Evolutionary conservation across 805 yeast genomes (phyloP).

Genomic region (Candida tammaniensis): DNA sequence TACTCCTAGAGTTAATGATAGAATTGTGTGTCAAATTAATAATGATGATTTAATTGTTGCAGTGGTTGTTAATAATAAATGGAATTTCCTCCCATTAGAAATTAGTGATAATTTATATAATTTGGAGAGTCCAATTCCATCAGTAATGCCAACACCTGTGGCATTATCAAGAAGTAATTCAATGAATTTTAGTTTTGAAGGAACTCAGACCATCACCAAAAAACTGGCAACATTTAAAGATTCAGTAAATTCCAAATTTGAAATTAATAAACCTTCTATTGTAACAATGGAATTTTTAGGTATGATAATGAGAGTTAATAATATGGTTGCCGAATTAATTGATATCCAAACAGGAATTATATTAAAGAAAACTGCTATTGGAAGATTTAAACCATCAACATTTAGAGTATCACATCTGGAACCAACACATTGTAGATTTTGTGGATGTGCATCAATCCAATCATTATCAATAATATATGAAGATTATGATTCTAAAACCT

Average conservation of each 20-base stretch:
- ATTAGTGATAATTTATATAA: conserved; percentile 49
- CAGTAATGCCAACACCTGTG: conserved; percentile 7
- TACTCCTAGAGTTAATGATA: conserved; percentile 74
- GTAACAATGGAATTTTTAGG: conserved; percentile 69
- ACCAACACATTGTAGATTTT: conserved; percentile 85
- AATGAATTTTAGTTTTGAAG: conserved; percentile 12
- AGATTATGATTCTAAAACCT: conserved; percentile 50
- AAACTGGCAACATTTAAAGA: background rate
- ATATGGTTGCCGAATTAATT: conserved; percentile 57
- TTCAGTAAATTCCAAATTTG: conserved; percentile 7
- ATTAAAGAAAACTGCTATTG: conserved; percentile 58
- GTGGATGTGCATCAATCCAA: conserved; percentile 82
- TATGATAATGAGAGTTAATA: conserved; percentile 61
- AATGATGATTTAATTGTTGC: conserved; percentile 57
- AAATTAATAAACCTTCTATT: conserved; percentile 37
- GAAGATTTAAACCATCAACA: conserved; percentile 56
- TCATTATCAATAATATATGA: conserved; percentile 73
- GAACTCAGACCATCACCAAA: background rate
- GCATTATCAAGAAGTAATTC: conserved; percentile 12
- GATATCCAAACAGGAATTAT: conserved; percentile 79
- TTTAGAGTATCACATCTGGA: conserved; percentile 75
- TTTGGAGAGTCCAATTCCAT: conserved; percentile 12
- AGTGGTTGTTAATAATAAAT: conserved; percentile 60
- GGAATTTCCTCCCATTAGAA: conserved; percentile 56
- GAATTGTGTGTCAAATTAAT: conserved; percentile 54